Evolutionary conservation across 768 basidiomycete genomes (phyloP), one percentile per base, ranked within the genome.

Genomic region (Dendrothele bispora): DNA sequence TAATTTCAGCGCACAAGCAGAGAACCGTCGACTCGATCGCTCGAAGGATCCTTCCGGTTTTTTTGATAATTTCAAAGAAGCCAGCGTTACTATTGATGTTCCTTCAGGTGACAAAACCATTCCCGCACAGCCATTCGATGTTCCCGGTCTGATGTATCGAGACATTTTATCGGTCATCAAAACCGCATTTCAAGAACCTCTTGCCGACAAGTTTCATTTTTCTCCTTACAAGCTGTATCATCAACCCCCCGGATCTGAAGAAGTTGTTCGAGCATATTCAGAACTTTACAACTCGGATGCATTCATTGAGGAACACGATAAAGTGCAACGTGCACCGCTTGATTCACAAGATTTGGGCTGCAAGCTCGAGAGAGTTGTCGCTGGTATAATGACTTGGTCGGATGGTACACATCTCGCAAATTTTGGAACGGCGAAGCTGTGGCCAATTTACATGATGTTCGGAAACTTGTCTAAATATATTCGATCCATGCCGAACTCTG

Each of bases 371-470:
- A 25, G 26, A n/a, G 49, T 47, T 15, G 32, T 62, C 29, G 45
- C 50, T n/a, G 44, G 48, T 3, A 20, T 62, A 12, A 61, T 61
- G 61, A 52, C 56, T n/a, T 60, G 58, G 52, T 63, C 61, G 2
- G 61, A 63, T 43, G 45, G 50, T 0, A 63, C 61, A 8, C 61
- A 61, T 20, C 51, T 59, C 4, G 49, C 61, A 0, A 32, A 43
- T 6, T 60, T 62, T 38, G 57, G 55, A 3, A 39, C 39, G 20
- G 49, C 52, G 32, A 41, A 45, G 18, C 44, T 56, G 4, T 55
- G 70, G 72, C 73, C 72, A 2, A 43, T 71, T 0, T 78, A 77
- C 43, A 35, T 66, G 0, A 68, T 50, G 38, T 59, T 73, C 39
- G 70, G 70, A 1, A 68, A 69, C 26, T 55, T 65, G 11, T 72